Evolutionary conservation across 169 alveolate genomes (phyloP).

Genomic region (Plasmodium vinckei): DNA sequence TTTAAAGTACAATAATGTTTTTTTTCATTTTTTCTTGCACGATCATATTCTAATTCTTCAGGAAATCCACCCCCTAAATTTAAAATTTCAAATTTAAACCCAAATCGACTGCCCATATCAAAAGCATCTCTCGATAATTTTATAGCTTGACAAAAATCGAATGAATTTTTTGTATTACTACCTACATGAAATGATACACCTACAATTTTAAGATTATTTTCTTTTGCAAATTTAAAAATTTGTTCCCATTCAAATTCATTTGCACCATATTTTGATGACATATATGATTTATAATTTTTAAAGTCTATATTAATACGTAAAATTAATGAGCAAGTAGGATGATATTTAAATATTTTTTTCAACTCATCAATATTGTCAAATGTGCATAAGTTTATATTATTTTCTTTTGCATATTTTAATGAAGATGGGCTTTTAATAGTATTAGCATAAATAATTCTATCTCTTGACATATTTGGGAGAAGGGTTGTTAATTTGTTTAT

Average conservation of each 20-base stretch:
- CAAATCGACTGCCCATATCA: constrained; percentile 9
- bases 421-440: constrained; percentile 59
- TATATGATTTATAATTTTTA: constrained; percentile 65
- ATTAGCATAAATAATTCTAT: constrained; percentile 66
- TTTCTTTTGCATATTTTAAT: constrained; percentile 44
- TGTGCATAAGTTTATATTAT: constrained; percentile 63
- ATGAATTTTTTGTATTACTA: constrained; percentile 58
- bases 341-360: constrained; percentile 46
- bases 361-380: constrained; percentile 72
- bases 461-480: constrained; percentile 21
- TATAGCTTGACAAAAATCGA: constrained; percentile 69
- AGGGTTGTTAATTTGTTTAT: constrained; percentile 15
- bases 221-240: constrained; percentile 23
- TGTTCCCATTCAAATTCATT: constrained; percentile 71
- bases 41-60: constrained; percentile 69
- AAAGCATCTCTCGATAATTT: constrained; percentile 51
- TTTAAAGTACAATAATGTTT: constrained; percentile 29
- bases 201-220: constrained; percentile 20
- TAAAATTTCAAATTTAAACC: constrained; percentile 43
- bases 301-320: constrained; percentile 74
- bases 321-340: constrained; percentile 59
- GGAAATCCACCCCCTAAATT: constrained; percentile 77
- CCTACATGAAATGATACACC: constrained; percentile 77
- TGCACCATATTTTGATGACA: constrained; percentile 74
- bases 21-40: constrained; percentile 35